phyloP scores from a whole-genome alignment of 768 basidiomycete species.

The Phylloporus arenicola region DNA sequence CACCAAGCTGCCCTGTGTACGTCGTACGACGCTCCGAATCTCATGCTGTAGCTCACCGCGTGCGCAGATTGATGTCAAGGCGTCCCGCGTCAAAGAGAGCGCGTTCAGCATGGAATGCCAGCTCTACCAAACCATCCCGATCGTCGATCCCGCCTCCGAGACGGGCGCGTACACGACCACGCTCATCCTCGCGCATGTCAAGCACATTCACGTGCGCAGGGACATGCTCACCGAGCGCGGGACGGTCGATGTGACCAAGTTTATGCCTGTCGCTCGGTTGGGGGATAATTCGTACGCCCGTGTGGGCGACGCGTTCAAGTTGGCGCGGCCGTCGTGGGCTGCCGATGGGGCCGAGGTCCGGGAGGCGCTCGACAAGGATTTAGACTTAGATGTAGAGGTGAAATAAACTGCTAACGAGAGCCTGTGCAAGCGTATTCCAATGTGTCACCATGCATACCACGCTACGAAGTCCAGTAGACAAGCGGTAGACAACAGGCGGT shows the following conservation, averaged over 20 bases:
- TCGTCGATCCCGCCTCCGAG: slow-evolving; percentile 28
- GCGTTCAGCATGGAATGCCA: slow-evolving; percentile 47
- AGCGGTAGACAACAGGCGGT: too few species aligned
- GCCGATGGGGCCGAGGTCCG: neutral
- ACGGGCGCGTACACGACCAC: slow-evolving; percentile 18
- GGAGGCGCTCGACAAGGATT: neutral
- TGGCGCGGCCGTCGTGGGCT: neutral
- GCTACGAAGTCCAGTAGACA: too few species aligned
- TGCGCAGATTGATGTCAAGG: slow-evolving; percentile 31
- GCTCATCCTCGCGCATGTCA: slow-evolving; percentile 32
- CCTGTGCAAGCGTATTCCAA: too few species aligned
- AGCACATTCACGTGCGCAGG: slow-evolving; percentile 39
- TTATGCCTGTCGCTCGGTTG: slow-evolving; percentile 5
- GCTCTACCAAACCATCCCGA: slow-evolving; percentile 32
- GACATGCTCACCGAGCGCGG: slow-evolving; percentile 34
- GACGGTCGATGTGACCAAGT: slow-evolving; percentile 32
- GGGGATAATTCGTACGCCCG: neutral
- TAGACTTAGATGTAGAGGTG: too few species aligned
- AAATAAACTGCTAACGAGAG: too few species aligned
- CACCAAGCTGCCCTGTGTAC: slow-evolving; percentile 12
- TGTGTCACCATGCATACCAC: too few species aligned
- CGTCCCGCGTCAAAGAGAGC: slow-evolving; percentile 39
- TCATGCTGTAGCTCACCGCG: neutral
- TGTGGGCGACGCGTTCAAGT: neutral
- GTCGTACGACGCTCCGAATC: neutral